phyloP scores from a whole-genome alignment of 805 yeast genomes.

The Brettanomyces sp. region DNA sequence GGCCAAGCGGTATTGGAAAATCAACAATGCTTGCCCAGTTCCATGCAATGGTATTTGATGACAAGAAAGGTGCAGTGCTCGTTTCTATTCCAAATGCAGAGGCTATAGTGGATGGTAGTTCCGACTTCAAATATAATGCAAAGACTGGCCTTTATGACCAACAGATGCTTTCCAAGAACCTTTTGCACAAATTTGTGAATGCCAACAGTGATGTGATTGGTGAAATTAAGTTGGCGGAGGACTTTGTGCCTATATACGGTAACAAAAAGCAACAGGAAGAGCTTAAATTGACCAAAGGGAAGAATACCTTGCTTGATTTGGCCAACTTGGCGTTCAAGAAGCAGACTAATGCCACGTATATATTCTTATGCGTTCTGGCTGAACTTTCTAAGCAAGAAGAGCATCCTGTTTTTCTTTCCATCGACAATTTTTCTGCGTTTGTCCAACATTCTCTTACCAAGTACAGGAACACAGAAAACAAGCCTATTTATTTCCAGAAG shows the following conservation, averaged over 20 bases:
- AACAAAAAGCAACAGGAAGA: slow-evolving; percentile 8
- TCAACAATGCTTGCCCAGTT: slow-evolving; percentile 63
- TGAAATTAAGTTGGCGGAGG: slow-evolving; percentile 17
- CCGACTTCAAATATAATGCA: slow-evolving; percentile 53
- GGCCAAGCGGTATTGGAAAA: slow-evolving; percentile 75
- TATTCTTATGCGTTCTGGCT: slow-evolving; percentile 43
- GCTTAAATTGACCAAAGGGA: slow-evolving; percentile 8
- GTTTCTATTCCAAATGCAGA: slow-evolving; percentile 59
- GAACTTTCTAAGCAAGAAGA: slow-evolving; percentile 44
- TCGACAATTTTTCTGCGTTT: slow-evolving; percentile 68
- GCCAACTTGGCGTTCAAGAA: slow-evolving; percentile 16
- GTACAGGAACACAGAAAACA: slow-evolving; percentile 50
- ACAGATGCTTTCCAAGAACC: slow-evolving; percentile 63
- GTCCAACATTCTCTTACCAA: slow-evolving; percentile 44
- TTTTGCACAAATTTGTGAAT: slow-evolving; percentile 42
- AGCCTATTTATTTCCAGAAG: slow-evolving; percentile 46
- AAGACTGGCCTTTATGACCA: slow-evolving; percentile 49
- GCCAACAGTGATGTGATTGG: slow-evolving; percentile 35
- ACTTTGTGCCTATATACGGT: slow-evolving; percentile 14
- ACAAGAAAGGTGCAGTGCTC: slow-evolving; percentile 28
- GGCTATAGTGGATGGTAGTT: slow-evolving; percentile 59
- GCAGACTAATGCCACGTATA: slow-evolving; percentile 28
- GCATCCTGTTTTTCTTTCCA: slow-evolving; percentile 54
- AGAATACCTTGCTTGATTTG: slow-evolving; percentile 36
- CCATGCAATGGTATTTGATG: slow-evolving; percentile 39